A percentile compares a stretch with the other conserved stretches of the same genome.
Evolutionary conservation across 768 basidiomycete species (phyloP).

Genomic region (Naganishia vishniacii): DNA sequence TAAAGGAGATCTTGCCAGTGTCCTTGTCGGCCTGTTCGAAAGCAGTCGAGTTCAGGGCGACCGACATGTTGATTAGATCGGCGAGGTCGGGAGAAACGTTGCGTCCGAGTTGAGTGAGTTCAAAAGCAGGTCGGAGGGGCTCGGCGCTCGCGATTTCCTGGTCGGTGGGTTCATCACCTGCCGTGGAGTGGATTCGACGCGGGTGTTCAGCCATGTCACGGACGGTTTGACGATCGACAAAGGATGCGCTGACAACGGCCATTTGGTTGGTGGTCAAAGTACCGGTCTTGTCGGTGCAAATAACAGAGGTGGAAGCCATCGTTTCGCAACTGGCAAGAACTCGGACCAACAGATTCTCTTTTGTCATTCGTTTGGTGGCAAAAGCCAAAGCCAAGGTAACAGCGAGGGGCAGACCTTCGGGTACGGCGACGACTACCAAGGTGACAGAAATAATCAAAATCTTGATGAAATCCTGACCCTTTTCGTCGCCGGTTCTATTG

Average conservation of each 20-base stretch:
- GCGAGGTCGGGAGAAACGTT: conserved; percentile 60
- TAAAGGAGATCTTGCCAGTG: conserved; percentile 59
- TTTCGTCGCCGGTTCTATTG: conserved; percentile 64
- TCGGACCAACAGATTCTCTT: conserved; percentile 88
- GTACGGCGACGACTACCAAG: conserved; percentile 78
- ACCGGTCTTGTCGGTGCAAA: conserved; percentile 79
- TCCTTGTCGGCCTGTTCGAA: conserved; percentile 70
- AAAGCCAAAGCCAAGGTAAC: conserved; percentile 95
- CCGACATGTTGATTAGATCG: conserved; percentile 71
- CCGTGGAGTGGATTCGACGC: conserved; percentile 55
- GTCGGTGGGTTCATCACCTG: conserved; percentile 57
- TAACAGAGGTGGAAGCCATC: conserved; percentile 94
- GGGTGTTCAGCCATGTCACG: conserved; percentile 66
- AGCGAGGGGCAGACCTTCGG: conserved; percentile 89
- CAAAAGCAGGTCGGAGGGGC: conserved; percentile 56
- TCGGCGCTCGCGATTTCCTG: conserved; percentile 58
- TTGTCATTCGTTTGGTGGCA: conserved; percentile 96
- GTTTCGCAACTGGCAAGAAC: conserved; percentile 96
- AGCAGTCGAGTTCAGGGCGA: conserved; percentile 88
- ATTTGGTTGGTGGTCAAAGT: conserved; percentile 93
- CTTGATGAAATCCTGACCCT: conserved; percentile 83
- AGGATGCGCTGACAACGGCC: conserved; percentile 91
- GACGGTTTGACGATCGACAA: conserved; percentile 92
- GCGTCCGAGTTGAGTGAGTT: conserved; percentile 64
- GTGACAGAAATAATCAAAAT: conserved; percentile 93